Percentiles rank a stretch among this genome's conserved stretches.
Evolutionary conservation across 768 basidiomycete genomes (phyloP).

Genomic region (Lactifluus echinatus): DNA sequence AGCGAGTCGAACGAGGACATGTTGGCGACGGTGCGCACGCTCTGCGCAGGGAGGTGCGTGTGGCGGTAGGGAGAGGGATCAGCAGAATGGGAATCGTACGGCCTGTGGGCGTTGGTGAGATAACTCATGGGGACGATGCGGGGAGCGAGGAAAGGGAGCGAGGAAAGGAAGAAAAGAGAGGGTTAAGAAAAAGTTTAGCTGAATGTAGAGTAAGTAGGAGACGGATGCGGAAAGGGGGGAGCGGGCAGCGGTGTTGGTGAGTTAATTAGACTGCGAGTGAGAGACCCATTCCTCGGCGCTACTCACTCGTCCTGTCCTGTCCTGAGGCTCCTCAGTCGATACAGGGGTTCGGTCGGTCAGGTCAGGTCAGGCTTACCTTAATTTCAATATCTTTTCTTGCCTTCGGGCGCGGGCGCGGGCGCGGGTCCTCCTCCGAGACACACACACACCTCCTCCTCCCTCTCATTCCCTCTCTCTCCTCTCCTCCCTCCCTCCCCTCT

Average conservation of each 20-base stretch:
- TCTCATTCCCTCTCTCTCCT: not conserved
- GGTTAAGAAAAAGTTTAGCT: conserved; percentile 10
- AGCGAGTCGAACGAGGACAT: conserved; percentile 29
- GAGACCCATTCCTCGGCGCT: conserved; percentile 8
- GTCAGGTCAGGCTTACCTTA: conserved; percentile 14
- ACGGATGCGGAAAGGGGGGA: conserved; percentile 18
- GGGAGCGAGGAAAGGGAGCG: conserved; percentile 12
- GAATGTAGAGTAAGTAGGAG: conserved; percentile 17
- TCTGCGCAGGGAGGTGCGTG: conserved; percentile 15
- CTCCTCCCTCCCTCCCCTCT: not conserved
- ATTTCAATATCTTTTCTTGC: conserved; percentile 11
- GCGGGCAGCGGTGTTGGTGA: conserved; percentile 17
- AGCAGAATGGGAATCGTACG: conserved; percentile 26
- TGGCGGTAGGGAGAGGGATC: conserved; percentile 24
- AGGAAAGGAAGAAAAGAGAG: conserved; percentile 18
- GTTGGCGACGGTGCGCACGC: conserved; percentile 21
- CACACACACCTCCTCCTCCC: too few relatives aligned
- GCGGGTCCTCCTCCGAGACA: not conserved
- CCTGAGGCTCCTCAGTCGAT: too few relatives aligned
- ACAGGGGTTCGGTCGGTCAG: conserved; percentile 15
- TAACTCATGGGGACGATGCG: conserved; percentile 27
- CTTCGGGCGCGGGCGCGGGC: conserved; percentile 2
- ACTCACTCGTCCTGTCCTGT: too few relatives aligned
- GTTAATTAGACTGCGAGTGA: conserved; percentile 16
- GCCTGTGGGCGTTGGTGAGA: conserved; percentile 25